These are phyloP conservation scores for Copromyces sp. DNA, from an alignment of 495 filamentous ascomycete genomes.

Conservation along the genomic window DNA sequence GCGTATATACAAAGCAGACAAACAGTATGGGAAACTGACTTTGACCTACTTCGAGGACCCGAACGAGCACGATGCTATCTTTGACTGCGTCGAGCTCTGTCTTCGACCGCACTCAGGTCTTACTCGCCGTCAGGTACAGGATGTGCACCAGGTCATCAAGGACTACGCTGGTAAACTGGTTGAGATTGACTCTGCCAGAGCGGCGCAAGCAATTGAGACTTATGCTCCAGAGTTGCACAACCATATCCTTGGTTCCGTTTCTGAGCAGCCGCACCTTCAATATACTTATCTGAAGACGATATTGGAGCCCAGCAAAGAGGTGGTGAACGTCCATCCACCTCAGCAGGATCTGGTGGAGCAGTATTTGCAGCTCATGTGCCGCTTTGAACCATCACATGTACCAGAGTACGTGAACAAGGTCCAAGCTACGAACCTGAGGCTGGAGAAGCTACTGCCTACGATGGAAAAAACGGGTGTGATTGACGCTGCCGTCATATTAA, in stretches of 20 bases:
- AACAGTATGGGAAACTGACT: conserved; percentile 67
- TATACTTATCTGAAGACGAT: conserved; percentile 71
- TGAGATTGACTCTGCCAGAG: conserved; percentile 53
- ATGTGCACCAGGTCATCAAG: conserved; percentile 63
- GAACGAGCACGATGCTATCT: conserved; percentile 59
- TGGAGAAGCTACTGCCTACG: conserved; percentile 72
- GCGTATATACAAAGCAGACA: conserved; percentile 71
- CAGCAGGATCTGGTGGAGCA: conserved; percentile 58
- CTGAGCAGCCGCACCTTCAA: conserved; percentile 52
- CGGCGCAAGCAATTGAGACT: conserved; percentile 59
- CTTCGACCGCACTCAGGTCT: conserved; percentile 62
- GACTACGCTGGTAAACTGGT: conserved; percentile 58
- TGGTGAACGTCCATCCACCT: conserved; percentile 23
- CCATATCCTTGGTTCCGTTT: conserved; percentile 54
- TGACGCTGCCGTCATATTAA: conserved; percentile 84
- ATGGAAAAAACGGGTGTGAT: conserved; percentile 85
- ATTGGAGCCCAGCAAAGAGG: conserved; percentile 54
- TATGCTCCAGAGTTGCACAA: conserved; percentile 63
- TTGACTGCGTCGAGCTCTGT: conserved; percentile 72
- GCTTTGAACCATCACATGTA: conserved; percentile 70
- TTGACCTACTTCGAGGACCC: conserved; percentile 79
- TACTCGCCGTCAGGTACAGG: conserved; percentile 61
- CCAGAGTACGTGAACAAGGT: conserved; percentile 73
- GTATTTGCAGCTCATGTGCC: conserved; percentile 86
- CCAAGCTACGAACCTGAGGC: conserved; percentile 66